phyloP scores from a whole-genome alignment of 345 rosid species.

The Syzygium grande region DNA sequence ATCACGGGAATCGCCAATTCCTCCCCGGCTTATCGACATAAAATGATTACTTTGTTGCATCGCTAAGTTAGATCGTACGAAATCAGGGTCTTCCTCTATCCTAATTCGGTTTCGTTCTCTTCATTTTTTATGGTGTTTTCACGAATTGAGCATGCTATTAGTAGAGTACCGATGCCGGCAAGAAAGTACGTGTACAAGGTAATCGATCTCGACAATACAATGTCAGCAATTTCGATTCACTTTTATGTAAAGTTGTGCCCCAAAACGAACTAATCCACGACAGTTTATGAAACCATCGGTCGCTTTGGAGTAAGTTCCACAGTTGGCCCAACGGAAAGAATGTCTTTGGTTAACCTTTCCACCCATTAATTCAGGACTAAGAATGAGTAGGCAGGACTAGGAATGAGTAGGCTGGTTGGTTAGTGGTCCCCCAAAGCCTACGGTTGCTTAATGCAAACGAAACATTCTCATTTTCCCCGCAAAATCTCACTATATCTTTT shows the following conservation, averaged over 20 bases:
- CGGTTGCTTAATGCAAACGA: not conserved
- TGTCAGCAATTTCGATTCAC: not conserved
- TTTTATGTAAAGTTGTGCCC: not conserved
- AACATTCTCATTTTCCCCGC: not conserved
- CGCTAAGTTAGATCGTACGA: not conserved
- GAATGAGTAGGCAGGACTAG: not conserved
- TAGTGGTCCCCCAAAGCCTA: not conserved
- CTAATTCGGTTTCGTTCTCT: not conserved
- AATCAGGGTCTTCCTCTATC: not conserved
- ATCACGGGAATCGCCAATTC: not conserved
- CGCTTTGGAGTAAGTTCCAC: not conserved
- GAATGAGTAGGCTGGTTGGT: not conserved
- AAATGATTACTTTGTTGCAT: not conserved
- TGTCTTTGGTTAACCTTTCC: not conserved
- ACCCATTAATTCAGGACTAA: not conserved
- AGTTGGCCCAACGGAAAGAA: not conserved
- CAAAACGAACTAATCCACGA: not conserved
- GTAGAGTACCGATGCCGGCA: fast-evolving
- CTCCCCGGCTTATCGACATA: not conserved
- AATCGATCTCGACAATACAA: not conserved
- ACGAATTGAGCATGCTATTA: not conserved
- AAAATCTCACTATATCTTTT: not conserved
- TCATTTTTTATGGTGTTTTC: not conserved
- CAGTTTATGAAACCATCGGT: not conserved
- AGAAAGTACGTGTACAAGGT: not conserved